Percentiles rank a stretch among this genome's conserved stretches.
These are phyloP conservation scores for Chrysoporthe puriensis DNA, from an alignment of 2,329 filamentous ascomycete genomes.

Conservation along the genomic window DNA sequence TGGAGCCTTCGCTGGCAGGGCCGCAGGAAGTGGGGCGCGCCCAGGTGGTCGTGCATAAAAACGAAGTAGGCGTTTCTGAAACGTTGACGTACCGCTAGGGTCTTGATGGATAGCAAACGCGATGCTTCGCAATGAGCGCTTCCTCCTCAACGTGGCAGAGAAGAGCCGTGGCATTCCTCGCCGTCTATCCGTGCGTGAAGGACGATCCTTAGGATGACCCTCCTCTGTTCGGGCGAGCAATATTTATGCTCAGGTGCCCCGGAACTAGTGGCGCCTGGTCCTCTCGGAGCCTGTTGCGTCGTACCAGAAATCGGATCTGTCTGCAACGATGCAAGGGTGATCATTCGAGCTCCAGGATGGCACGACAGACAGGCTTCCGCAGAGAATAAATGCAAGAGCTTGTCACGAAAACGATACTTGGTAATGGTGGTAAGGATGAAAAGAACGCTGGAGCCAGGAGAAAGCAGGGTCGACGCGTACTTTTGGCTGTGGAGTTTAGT, in stretches of 20 bases:
- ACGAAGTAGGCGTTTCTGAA: conserved; percentile 20
- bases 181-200: background rate
- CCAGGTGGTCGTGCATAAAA: conserved; percentile 26
- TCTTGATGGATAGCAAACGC: conserved; percentile 35
- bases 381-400: background rate
- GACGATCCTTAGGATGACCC: background rate
- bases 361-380: background rate
- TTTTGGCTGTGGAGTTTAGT: background rate
- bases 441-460: background rate
- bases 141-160: conserved; percentile 23
- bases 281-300: background rate
- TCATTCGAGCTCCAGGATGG: background rate
- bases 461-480: background rate
- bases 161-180: conserved; percentile 27
- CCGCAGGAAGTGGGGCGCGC: conserved; percentile 21
- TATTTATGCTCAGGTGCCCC: background rate
- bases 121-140: conserved; percentile 32
- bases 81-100: conserved; percentile 36
- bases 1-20: conserved; percentile 24
- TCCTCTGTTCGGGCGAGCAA: background rate
- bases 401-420: background rate
- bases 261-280: background rate
- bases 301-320: background rate
- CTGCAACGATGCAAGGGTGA: background rate
- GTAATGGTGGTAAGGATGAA: background rate